Evolutionary conservation across 352 stramenopile genomes (phyloP).

Genomic region (Globisporangium emineosum): DNA sequence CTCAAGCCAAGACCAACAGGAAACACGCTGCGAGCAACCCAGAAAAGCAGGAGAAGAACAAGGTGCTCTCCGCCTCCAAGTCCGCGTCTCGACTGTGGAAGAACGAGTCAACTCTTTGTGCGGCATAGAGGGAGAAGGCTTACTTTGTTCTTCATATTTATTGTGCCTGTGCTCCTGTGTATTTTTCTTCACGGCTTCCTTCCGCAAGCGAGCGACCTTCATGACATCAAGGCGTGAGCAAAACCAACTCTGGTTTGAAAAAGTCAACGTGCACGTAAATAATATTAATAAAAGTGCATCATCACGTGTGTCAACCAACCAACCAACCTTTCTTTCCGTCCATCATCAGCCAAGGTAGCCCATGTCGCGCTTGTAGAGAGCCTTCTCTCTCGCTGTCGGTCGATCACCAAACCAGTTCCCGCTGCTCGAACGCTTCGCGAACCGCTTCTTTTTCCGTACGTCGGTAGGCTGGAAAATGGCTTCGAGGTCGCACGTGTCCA

Average conservation of each 20-base stretch:
- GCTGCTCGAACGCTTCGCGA: conserved; percentile 74
- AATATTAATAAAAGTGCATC: conserved; percentile 16
- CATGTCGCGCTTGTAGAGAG: conserved; percentile 83
- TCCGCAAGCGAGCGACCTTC: conserved; percentile 1
- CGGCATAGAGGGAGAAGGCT: neutral
- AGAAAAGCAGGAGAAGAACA: conserved; percentile 8
- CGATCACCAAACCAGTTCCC: conserved; percentile 84
- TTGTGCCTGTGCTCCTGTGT: neutral
- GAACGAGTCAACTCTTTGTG: conserved; percentile 17
- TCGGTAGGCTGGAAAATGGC: conserved; percentile 80
- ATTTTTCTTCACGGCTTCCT: neutral
- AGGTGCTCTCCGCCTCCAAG: neutral
- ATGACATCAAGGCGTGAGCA: neutral
- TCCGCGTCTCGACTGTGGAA: conserved; percentile 11
- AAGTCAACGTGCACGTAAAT: conserved; percentile 17
- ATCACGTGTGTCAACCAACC: neutral
- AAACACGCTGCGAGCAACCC: conserved; percentile 14
- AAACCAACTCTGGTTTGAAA: neutral
- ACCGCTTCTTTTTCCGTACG: conserved; percentile 73
- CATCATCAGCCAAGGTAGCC: conserved; percentile 50
- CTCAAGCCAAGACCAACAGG: conserved; percentile 1
- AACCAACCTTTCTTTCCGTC: neutral
- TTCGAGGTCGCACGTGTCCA: conserved; percentile 81
- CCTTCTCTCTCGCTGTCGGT: conserved; percentile 70
- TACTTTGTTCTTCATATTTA: neutral